These are phyloP conservation scores for Periconia macrospinosa DNA, from an alignment of 2,329 filamentous ascomycete genomes.

Conservation along the genomic window DNA sequence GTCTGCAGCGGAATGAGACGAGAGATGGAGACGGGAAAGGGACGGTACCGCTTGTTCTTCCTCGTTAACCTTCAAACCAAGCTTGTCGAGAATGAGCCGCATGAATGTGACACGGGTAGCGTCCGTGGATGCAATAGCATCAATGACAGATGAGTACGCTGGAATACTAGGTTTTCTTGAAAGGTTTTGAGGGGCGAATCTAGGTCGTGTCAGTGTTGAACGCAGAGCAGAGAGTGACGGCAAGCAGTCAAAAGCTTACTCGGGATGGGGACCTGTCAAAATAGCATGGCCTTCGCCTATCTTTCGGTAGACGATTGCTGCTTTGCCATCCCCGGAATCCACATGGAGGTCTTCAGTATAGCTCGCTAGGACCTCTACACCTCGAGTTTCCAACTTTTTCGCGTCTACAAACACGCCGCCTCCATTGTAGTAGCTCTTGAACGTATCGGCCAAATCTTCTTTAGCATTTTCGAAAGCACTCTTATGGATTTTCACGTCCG, in stretches of 20 bases:
- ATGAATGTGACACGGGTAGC: slow-evolving; percentile 72
- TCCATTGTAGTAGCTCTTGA: slow-evolving; percentile 88
- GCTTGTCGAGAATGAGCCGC: slow-evolving; percentile 74
- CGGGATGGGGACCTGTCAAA: slow-evolving; percentile 87
- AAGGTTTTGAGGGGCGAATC: slow-evolving; percentile 81
- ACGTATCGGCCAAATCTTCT: slow-evolving; percentile 60
- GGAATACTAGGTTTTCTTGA: slow-evolving; percentile 67
- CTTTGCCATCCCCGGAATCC: slow-evolving; percentile 70
- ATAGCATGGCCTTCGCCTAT: slow-evolving; percentile 79
- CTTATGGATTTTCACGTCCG: slow-evolving; percentile 66
- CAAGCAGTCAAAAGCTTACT: slow-evolving; percentile 58
- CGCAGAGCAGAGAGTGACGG: neutral
- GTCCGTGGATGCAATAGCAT: slow-evolving; percentile 69
- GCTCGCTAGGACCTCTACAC: slow-evolving; percentile 79
- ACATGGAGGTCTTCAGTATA: slow-evolving; percentile 77
- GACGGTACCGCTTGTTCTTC: slow-evolving; percentile 72
- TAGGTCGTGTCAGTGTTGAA: slow-evolving; percentile 44
- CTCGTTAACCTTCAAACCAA: slow-evolving; percentile 77
- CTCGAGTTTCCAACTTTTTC: slow-evolving; percentile 60
- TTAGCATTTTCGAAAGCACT: slow-evolving; percentile 54
- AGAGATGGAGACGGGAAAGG: slow-evolving; percentile 81
- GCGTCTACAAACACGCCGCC: slow-evolving; percentile 91
- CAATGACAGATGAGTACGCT: slow-evolving; percentile 70
- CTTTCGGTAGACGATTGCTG: slow-evolving; percentile 81
- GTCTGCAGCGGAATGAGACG: slow-evolving; percentile 65